Evolutionary conservation across 805 yeast genomes (phyloP).

Genomic region (Suhomyces prunicola): DNA sequence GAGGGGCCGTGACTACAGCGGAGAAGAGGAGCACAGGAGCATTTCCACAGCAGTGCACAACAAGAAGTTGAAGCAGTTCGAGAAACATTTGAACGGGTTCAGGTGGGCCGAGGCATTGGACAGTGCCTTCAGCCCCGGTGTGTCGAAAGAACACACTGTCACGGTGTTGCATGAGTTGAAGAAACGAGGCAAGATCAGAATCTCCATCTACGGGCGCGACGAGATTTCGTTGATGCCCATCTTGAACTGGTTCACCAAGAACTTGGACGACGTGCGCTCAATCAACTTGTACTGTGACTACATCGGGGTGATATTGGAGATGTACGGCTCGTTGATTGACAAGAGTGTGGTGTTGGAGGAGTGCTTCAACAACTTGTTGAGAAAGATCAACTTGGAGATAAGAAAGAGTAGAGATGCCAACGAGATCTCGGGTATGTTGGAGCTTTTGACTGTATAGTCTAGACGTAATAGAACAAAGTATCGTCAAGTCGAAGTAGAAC

Average conservation of each 20-base stretch:
- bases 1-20: constrained; percentile 87
- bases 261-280: constrained; percentile 77
- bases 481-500: too few relatives aligned
- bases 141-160: constrained; percentile 74
- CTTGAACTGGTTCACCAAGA: constrained; percentile 75
- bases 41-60: constrained; percentile 53
- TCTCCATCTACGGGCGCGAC: constrained; percentile 78
- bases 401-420: constrained; percentile 82
- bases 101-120: constrained; percentile 93
- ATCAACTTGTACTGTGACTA: constrained; percentile 63
- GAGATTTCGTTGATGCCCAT: constrained; percentile 84
- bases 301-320: constrained; percentile 62
- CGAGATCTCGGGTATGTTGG: constrained; percentile 90
- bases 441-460: constrained; percentile 58
- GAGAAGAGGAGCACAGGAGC: constrained; percentile 78
- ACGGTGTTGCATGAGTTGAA: constrained; percentile 85
- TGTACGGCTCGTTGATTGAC: constrained; percentile 74
- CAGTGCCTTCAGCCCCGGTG: constrained; percentile 75
- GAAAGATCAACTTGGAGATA: constrained; percentile 65
- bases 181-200: constrained; percentile 82
- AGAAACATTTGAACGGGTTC: constrained; percentile 79
- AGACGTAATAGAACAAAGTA: not conserved
- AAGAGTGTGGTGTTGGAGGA: constrained; percentile 76
- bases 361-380: constrained; percentile 56
- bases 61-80: constrained; percentile 77